Evolutionary conservation across 139 green algal genomes (phyloP).

Genomic region (Eudorina sp.): DNA sequence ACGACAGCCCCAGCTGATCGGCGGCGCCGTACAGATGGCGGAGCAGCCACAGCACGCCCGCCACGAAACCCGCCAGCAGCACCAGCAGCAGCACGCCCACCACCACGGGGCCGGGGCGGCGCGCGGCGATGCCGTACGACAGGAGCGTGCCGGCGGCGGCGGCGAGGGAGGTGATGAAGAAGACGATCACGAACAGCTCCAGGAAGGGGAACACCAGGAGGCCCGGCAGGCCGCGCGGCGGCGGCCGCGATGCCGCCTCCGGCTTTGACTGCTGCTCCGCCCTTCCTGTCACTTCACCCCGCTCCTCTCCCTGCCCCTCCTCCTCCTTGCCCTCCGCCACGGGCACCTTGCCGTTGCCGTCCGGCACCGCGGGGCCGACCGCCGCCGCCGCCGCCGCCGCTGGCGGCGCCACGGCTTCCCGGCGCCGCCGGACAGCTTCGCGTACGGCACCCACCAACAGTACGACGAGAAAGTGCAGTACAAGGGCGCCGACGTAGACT

Average conservation of each 20-base stretch:
- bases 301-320: no score
- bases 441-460: not conserved
- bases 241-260: no score
- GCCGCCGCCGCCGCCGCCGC: not conserved
- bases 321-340: no score
- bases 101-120: not conserved
- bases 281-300: no score
- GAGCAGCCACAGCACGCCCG: not conserved
- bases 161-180: conserved; percentile 2
- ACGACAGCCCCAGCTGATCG: not conserved
- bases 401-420: not conserved
- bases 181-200: not conserved
- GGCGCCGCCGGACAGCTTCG: not conserved
- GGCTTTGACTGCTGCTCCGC: not conserved
- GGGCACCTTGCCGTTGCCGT: no score
- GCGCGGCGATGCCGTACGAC: not conserved
- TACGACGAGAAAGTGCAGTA: not conserved
- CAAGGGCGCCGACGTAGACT: not conserved
- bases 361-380: no score
- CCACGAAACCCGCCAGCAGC: not conserved
- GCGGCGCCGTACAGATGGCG: not conserved
- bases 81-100: not conserved
- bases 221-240: not conserved
- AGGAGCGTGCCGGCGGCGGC: not conserved
- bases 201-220: conserved; percentile 28